Conservation (phyloP, 2,329 filamentous ascomycete species). For the Emericellopsis cladophorae region DNA sequence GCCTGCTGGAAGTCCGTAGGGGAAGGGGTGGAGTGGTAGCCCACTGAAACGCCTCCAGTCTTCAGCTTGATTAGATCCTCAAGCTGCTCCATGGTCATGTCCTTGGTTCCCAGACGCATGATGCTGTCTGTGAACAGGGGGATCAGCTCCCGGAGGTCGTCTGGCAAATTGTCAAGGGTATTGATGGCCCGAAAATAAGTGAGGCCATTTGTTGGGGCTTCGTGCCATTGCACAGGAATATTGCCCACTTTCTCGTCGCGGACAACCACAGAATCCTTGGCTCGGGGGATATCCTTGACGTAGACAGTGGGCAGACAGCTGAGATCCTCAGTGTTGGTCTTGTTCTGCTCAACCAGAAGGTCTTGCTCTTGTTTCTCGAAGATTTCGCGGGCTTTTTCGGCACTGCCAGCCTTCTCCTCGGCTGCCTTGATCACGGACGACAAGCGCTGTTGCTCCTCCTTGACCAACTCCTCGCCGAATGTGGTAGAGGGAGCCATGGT, state of each 20-base stretch:
- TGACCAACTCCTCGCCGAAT: constrained; percentile 60
- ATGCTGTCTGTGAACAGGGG: constrained; percentile 87
- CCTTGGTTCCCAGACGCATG: constrained; percentile 83
- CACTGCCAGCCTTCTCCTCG: constrained; percentile 53
- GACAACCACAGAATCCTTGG: constrained; percentile 47
- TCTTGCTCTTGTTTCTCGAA: constrained; percentile 70
- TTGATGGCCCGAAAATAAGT: constrained; percentile 94
- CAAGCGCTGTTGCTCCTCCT: constrained; percentile 68
- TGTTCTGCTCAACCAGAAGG: constrained; percentile 70
- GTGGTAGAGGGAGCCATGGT: constrained; percentile 80
- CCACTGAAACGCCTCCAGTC: constrained; percentile 79
- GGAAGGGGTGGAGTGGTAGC: constrained; percentile 71
- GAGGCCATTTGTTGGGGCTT: constrained; percentile 86
- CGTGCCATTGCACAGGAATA: constrained; percentile 74
- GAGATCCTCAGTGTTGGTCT: constrained; percentile 72
- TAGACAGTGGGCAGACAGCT: constrained; percentile 80
- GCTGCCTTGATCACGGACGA: constrained; percentile 60
- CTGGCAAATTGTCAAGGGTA: constrained; percentile 63
- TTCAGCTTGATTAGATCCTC: constrained; percentile 95
- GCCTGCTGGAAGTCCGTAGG: constrained; percentile 58
- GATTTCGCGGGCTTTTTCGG: constrained; percentile 56
- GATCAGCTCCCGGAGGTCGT: constrained; percentile 72
- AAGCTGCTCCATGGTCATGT: constrained; percentile 83
- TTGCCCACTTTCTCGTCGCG: constrained; percentile 54
- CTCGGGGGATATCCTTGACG: constrained; percentile 77